Base-by-base conservation (phyloP, 2,329 filamentous ascomycete species). In the Aspergillus sergii region DNA sequence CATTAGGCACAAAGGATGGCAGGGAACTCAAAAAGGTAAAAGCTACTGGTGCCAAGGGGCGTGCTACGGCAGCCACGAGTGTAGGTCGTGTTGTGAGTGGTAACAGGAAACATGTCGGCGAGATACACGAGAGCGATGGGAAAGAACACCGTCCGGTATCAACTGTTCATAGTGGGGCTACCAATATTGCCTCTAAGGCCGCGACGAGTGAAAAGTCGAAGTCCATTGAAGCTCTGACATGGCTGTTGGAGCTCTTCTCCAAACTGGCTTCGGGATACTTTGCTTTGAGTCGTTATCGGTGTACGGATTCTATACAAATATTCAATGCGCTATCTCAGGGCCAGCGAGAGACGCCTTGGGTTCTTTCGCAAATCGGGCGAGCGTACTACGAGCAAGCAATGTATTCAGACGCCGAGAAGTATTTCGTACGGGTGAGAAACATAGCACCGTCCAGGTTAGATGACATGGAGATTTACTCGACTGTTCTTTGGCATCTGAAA, bases 391-490 rank as follows among this genome's bases (percentile, higher is more conserved):
- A 99, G 80, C 92, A 94, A 75, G 91, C 91, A 11, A 87, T 90
- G 68, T 97, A 98, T 74, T 82, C 84, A 2, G 92, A 97, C 66
- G 93, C 95, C 3, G 94, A 97, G 75, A 92, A 91, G 67, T 91
- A 89, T 72, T 99, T 97, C 76, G 85, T 88, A 62, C 88, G 89
- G 61, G 87, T 99, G 68, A 89, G 93, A 57, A 86, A 90, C 36
- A 84, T 95, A 69, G 89, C 92, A 14, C 94, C 94, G 1, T 91
- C 92, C 1, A 88, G 92, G 4, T 84, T 96, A 51, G 91, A 96
- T 74, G 94, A 97, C 73, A 97, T 98, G 94, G 95, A 99, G 75
- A 89, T 98, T 41, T 99, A 97, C 79, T 98, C 94, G 16, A 99
- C 95, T 0, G 90, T 96, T n/a, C 85, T 99, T n/a, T 99, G 96